Conservation (phyloP, 179 eudicot species). For the Patellifolia procumbens region DNA sequence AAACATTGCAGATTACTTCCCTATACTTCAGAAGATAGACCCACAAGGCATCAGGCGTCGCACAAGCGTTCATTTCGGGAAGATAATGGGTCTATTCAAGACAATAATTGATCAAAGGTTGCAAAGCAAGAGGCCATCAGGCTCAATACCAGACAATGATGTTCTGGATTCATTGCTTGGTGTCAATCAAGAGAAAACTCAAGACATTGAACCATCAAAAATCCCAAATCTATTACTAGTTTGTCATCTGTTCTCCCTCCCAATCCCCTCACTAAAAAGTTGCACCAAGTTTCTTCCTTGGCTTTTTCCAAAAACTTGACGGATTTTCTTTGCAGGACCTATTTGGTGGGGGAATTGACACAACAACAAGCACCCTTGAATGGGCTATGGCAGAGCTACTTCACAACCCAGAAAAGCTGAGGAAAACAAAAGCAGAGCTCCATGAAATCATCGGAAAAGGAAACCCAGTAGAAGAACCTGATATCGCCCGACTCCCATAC, state of each 20-base stretch:
- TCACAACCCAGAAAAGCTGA: constrained; percentile 34
- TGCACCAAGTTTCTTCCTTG: neutral
- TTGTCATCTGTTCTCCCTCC: neutral
- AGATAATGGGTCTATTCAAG: constrained; percentile 38
- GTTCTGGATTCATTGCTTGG: constrained; percentile 34
- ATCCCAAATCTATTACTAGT: constrained; percentile 42
- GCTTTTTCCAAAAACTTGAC: neutral
- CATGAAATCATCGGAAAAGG: constrained; percentile 27
- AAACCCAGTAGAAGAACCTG: constrained; percentile 34
- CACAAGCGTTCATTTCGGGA: constrained; percentile 33
- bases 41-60: constrained; percentile 53
- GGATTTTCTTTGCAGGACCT: constrained; percentile 28
- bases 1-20: constrained; percentile 63
- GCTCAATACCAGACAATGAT: constrained; percentile 27
- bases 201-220: constrained; percentile 25
- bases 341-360: constrained; percentile 38
- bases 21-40: constrained; percentile 46
- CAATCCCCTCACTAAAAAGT: neutral
- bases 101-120: constrained; percentile 43
- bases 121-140: constrained; percentile 16
- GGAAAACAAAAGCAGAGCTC: constrained; percentile 37
- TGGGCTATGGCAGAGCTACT: constrained; percentile 47
- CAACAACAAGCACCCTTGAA: constrained; percentile 39
- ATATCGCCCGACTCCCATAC: constrained; percentile 34
- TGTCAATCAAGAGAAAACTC: neutral